A percentile compares a stretch with the other conserved stretches of the same genome.
phyloP scores from a whole-genome alignment of 2,329 filamentous ascomycete genomes.

The Neocatenulostroma microsporum region DNA sequence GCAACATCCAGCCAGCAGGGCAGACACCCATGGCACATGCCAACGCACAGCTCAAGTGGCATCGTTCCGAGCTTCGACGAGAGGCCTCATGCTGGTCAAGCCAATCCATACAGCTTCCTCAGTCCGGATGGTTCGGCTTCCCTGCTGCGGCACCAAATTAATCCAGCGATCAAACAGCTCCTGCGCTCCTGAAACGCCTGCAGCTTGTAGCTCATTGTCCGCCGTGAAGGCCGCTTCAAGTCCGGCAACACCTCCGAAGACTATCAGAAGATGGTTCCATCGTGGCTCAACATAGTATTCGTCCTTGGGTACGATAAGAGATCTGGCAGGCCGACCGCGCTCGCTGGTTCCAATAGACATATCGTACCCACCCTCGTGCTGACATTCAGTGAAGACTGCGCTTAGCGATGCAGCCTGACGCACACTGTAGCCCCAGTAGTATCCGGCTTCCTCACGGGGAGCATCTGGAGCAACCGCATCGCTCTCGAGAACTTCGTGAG shows the following conservation, averaged over 20 bases:
- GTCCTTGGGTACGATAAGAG: constrained; percentile 36
- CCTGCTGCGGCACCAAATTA: constrained; percentile 71
- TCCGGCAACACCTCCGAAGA: constrained; percentile 74
- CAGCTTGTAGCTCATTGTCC: constrained; percentile 51
- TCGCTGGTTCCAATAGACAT: constrained; percentile 77
- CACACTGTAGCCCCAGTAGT: constrained; percentile 78
- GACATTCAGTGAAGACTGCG: constrained; percentile 67
- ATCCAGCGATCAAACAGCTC: constrained; percentile 80
- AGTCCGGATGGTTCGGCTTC: constrained; percentile 72
- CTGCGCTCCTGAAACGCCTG: constrained; percentile 56
- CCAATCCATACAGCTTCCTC: constrained; percentile 78
- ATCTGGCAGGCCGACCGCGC: constrained; percentile 45
- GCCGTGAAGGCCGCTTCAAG: constrained; percentile 65
- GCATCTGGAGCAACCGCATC: constrained; percentile 59
- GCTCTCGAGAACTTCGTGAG: constrained; percentile 31
- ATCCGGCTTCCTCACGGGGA: constrained; percentile 67
- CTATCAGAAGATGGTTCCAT: constrained; percentile 62
- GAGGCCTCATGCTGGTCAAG: constrained; percentile 55
- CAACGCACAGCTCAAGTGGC: constrained; percentile 6
- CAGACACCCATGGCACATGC: no score
- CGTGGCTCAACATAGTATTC: constrained; percentile 32
- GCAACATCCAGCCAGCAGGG: no score
- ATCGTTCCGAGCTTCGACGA: constrained; percentile 22
- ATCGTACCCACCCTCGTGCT: constrained; percentile 71
- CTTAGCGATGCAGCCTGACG: constrained; percentile 60